Percentiles rank a stretch among this genome's conserved stretches.
Conservation (phyloP, 768 basidiomycete species). For the Phylloporus sp. region DNA sequence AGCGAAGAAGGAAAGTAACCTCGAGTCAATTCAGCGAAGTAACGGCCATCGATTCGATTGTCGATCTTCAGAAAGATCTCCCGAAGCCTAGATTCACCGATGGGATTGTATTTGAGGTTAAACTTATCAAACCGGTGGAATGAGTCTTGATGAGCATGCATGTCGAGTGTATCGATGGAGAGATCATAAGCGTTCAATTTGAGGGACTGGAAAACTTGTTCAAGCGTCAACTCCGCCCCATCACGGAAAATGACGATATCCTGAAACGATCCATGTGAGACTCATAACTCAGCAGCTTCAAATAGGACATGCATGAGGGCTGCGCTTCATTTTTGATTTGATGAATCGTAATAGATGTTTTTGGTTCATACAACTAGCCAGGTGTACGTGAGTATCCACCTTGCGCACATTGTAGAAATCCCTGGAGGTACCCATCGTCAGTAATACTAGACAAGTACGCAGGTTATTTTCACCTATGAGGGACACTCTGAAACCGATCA, state of each 20-base stretch:
- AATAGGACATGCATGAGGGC: slow-evolving; percentile 55
- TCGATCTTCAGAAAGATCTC: slow-evolving; percentile 99
- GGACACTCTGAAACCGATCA: slow-evolving; percentile 26
- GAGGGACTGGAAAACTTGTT: slow-evolving; percentile 94
- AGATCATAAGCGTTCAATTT: slow-evolving; percentile 95
- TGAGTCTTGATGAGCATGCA: slow-evolving; percentile 98
- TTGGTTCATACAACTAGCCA: slow-evolving; percentile 99
- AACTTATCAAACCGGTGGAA: slow-evolving; percentile 99
- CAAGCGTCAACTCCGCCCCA: slow-evolving; percentile 79
- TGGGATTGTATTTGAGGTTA: slow-evolving; percentile 96
- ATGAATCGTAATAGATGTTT: slow-evolving; percentile 98
- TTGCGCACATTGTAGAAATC: slow-evolving; percentile 99
- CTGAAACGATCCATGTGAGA: slow-evolving; percentile 36
- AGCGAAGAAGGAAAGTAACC: slow-evolving; percentile 43
- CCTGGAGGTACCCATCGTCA: slow-evolving; percentile 38
- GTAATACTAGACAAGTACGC: not conserved
- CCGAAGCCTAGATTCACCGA: slow-evolving; percentile 88
- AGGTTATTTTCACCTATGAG: slow-evolving; percentile 24
- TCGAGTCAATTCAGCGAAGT: slow-evolving; percentile 91
- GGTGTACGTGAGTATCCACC: slow-evolving; percentile 98
- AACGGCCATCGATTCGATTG: slow-evolving; percentile 87
- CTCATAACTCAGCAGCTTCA: not conserved
- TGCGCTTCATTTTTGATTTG: slow-evolving; percentile 95
- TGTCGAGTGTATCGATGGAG: slow-evolving; percentile 97
- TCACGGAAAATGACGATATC: slow-evolving; percentile 97